phyloP scores from a whole-genome alignment of 2,329 filamentous ascomycete species.

The Xylaria arbuscula region DNA sequence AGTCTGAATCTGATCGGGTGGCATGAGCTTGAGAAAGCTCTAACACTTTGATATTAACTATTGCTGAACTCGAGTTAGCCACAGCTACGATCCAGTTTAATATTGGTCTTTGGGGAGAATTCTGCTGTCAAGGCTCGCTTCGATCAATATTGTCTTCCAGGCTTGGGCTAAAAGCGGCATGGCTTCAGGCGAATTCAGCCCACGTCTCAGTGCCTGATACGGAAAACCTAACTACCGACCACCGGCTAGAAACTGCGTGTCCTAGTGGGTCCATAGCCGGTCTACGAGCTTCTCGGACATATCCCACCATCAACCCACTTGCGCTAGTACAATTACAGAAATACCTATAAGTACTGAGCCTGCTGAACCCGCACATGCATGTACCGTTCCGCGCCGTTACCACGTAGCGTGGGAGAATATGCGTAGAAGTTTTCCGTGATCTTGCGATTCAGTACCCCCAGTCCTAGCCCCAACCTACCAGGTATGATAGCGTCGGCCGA shows the following conservation, averaged over 20 bases:
- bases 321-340: conserved; percentile 14
- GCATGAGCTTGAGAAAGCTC: neutral
- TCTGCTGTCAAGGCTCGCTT: neutral
- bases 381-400: neutral
- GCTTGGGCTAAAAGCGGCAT: neutral
- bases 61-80: neutral
- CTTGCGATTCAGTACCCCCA: conserved; percentile 15
- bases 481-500: conserved; percentile 17
- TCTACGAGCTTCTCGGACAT: conserved; percentile 20
- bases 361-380: neutral
- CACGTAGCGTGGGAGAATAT: neutral
- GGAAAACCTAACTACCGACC: no score
- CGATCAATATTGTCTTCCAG: neutral
- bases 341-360: conserved; percentile 1
- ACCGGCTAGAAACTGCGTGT: no score
- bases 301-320: neutral
- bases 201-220: no score
- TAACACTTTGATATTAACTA: neutral
- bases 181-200: neutral
- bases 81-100: neutral
- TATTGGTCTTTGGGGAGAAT: neutral
- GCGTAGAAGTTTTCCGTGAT: neutral
- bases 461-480: conserved; percentile 1
- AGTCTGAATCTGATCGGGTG: neutral
- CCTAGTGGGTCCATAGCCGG: neutral